phyloP scores from a whole-genome alignment of 2,329 filamentous ascomycete species.

The Cordyceps militaris region DNA sequence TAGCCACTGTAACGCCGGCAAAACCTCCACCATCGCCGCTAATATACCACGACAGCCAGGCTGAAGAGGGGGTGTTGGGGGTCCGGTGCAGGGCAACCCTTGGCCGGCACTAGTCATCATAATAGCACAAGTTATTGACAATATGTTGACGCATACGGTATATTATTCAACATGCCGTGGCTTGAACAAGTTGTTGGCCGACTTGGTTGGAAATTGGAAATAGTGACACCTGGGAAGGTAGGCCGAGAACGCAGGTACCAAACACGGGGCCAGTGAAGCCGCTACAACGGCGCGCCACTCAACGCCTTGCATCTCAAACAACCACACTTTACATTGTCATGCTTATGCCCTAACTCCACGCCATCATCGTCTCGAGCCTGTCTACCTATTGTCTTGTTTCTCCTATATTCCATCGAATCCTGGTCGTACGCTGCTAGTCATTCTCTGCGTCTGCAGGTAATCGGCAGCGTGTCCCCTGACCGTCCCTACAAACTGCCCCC shows the following conservation, averaged over 20 bases:
- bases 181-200: not conserved
- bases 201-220: not conserved
- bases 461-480: not conserved
- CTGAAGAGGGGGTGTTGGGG: not conserved
- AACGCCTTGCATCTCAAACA: constrained; percentile 7
- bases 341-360: not conserved
- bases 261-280: constrained; percentile 4
- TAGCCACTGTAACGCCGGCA: not conserved
- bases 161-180: not conserved
- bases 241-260: not conserved
- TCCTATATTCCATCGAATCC: not conserved
- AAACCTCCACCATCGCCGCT: not conserved
- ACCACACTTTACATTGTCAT: not conserved
- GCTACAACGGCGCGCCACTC: not conserved
- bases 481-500: not conserved
- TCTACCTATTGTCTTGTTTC: not conserved
- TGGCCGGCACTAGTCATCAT: not conserved
- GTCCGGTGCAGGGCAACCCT: not conserved
- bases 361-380: not conserved
- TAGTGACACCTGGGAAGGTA: no score
- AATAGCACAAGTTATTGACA: not conserved
- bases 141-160: no score
- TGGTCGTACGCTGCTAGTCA: not conserved
- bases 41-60: not conserved
- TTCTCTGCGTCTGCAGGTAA: not conserved